Percentiles rank a stretch among this genome's conserved stretches.
phyloP scores from a whole-genome alignment of 352 stramenopile species.

The Pythium volutum region DNA sequence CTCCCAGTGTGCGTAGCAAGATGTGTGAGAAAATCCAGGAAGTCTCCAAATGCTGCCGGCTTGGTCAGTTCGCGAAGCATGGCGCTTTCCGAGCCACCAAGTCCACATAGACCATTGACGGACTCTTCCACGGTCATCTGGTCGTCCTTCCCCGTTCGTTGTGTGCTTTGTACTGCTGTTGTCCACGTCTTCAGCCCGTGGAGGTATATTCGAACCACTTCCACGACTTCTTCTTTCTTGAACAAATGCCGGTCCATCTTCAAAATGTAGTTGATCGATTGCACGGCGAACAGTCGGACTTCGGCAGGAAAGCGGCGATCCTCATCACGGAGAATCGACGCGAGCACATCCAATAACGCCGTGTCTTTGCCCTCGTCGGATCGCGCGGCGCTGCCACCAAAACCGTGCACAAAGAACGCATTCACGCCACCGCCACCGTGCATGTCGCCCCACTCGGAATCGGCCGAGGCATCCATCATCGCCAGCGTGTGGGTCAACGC shows the following conservation, averaged over 20 bases:
- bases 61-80: constrained; percentile 54
- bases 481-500: constrained; percentile 78
- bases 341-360: constrained; percentile 48
- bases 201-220: constrained; percentile 59
- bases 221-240: constrained; percentile 38
- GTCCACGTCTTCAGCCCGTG: constrained; percentile 41
- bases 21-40: constrained; percentile 50
- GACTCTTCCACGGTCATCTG: constrained; percentile 82
- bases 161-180: background rate
- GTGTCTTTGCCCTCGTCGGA: constrained; percentile 53
- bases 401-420: constrained; percentile 57
- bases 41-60: constrained; percentile 36
- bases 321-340: constrained; percentile 46
- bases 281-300: constrained; percentile 57
- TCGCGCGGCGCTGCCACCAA: constrained; percentile 26
- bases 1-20: constrained; percentile 32
- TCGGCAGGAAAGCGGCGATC: constrained; percentile 36
- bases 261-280: constrained; percentile 85
- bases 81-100: constrained; percentile 54
- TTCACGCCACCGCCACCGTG: constrained; percentile 23
- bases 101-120: constrained; percentile 62
- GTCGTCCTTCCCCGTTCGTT: constrained; percentile 25
- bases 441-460: constrained; percentile 66
- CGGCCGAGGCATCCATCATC: constrained; percentile 81
- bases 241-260: constrained; percentile 78